A percentile compares a stretch with the other conserved stretches of the same genome.
Evolutionary conservation across 768 basidiomycete species (phyloP).

Genomic region (Tricholoma sp.): DNA sequence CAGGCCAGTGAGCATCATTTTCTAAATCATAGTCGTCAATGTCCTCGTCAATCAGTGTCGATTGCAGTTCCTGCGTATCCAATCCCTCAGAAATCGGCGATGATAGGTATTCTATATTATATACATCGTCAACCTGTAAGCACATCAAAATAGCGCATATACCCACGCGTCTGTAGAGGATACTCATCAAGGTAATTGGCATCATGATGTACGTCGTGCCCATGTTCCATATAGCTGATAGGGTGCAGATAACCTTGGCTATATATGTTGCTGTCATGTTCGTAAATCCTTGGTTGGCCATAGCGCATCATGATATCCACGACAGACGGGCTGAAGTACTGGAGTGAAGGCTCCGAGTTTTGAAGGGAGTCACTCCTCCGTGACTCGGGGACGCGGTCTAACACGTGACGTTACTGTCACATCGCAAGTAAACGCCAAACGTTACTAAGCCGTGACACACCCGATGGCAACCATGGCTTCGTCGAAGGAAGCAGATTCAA

Average conservation of each 20-base stretch:
- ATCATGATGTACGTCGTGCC: constrained; percentile 3
- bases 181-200: constrained; percentile 18
- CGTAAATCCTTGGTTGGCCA: neutral
- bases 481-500: constrained; percentile 37
- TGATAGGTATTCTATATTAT: neutral
- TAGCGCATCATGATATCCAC: neutral
- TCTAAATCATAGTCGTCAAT: neutral
- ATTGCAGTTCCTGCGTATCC: neutral
- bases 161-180: constrained; percentile 29
- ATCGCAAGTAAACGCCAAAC: too few species aligned
- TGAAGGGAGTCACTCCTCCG: neutral
- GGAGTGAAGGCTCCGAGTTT: too few species aligned
- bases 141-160: constrained; percentile 24
- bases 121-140: neutral
- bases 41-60: neutral
- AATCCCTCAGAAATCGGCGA: neutral
- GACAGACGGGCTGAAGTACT: neutral
- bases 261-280: neutral
- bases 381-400: neutral
- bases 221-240: neutral
- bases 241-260: neutral
- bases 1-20: neutral
- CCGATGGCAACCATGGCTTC: constrained; percentile 24
- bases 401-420: too few species aligned
- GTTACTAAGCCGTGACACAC: too few species aligned